phyloP scores from a whole-genome alignment of 305 asterid genomes.

The Fraxinus sp. region DNA sequence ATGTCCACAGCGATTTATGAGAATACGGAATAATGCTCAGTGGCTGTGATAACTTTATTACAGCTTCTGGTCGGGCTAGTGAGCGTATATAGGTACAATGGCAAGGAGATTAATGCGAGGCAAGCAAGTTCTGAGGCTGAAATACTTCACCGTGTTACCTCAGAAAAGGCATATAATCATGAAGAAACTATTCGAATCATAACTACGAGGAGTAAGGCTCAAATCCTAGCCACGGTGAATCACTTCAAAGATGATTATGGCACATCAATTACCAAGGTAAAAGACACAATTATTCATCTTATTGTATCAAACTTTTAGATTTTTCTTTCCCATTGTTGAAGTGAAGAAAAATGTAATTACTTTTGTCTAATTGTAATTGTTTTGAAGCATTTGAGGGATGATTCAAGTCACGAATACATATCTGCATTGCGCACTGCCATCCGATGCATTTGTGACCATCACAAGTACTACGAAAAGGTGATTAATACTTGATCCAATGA shows the following conservation, averaged over 20 bases:
- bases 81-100: slow-evolving; percentile 57
- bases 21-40: neutral
- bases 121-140: slow-evolving; percentile 58
- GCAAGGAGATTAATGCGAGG: slow-evolving; percentile 47
- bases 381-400: slow-evolving; percentile 46
- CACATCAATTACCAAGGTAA: slow-evolving; percentile 69
- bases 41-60: neutral
- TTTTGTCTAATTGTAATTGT: neutral
- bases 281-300: neutral
- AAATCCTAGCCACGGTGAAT: slow-evolving; percentile 63
- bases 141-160: slow-evolving; percentile 40
- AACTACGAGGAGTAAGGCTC: slow-evolving; percentile 69
- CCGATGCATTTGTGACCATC: slow-evolving; percentile 53
- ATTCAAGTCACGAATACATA: slow-evolving; percentile 34
- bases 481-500: neutral
- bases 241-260: slow-evolving; percentile 62
- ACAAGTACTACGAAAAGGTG: slow-evolving; percentile 78
- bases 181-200: slow-evolving; percentile 65
- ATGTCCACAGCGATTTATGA: neutral
- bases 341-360: neutral
- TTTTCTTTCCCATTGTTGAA: neutral
- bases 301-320: neutral
- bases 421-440: slow-evolving; percentile 50
- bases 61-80: slow-evolving; percentile 57
- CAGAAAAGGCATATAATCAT: slow-evolving; percentile 40